Percentiles rank a stretch among this genome's conserved stretches.
These are phyloP conservation scores for Coniochaeta sp. DNA, from an alignment of 2,329 filamentous ascomycete species.

Conservation along the genomic window DNA sequence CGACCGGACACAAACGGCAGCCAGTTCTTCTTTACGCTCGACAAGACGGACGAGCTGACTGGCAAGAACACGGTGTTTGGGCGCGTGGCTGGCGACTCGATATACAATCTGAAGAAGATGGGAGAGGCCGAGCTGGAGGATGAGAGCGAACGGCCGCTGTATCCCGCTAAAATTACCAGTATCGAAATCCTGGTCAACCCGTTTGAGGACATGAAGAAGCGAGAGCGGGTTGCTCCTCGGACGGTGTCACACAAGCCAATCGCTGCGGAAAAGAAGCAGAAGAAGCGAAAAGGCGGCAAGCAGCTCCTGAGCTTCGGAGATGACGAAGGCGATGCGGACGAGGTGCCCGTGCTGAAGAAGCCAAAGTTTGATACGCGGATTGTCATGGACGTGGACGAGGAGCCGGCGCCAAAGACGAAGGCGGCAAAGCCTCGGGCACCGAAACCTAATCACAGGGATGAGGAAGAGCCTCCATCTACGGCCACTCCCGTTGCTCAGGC, in stretches of 20 bases:
- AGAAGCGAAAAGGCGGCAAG: slow-evolving; percentile 70
- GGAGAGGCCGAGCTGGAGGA: slow-evolving; percentile 78
- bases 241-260: slow-evolving; percentile 36
- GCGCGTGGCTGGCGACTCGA: slow-evolving; percentile 83
- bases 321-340: slow-evolving; percentile 53
- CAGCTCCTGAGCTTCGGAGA: slow-evolving; percentile 73
- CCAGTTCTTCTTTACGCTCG: slow-evolving; percentile 95
- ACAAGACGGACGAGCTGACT: slow-evolving; percentile 75
- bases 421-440: slow-evolving; percentile 15
- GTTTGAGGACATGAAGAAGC: slow-evolving; percentile 73
- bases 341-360: slow-evolving; percentile 60
- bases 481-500: slow-evolving; percentile 4
- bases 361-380: slow-evolving; percentile 73
- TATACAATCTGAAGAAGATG: slow-evolving; percentile 94
- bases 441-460: slow-evolving; percentile 13
- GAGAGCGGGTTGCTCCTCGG: slow-evolving; percentile 45
- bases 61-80: slow-evolving; percentile 93
- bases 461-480: slow-evolving; percentile 9
- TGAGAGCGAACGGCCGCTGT: slow-evolving; percentile 74
- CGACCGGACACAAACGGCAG: slow-evolving; percentile 75
- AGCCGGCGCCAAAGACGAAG: slow-evolving; percentile 17
- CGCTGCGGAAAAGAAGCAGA: slow-evolving; percentile 46
- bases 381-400: slow-evolving; percentile 47
- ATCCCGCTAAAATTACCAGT: slow-evolving; percentile 70
- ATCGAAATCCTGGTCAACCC: slow-evolving; percentile 75